Percentiles rank a stretch among this genome's conserved stretches.
phyloP scores from a whole-genome alignment of 148 eudicot genomes.

The Talinum fruticosum region DNA sequence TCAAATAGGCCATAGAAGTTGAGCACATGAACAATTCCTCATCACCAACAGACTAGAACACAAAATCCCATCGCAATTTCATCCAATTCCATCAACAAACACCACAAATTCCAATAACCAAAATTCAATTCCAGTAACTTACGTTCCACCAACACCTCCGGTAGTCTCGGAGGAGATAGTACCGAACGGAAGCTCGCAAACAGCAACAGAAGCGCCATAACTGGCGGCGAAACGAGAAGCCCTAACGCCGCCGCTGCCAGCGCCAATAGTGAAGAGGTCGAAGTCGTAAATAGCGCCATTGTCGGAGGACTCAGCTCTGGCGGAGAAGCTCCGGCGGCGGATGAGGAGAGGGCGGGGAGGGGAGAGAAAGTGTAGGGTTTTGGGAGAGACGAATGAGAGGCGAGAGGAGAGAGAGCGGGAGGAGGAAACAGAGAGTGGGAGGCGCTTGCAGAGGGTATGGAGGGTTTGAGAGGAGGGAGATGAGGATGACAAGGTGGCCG shows the following conservation, averaged over 20 bases:
- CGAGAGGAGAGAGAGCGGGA: slow-evolving; percentile 8
- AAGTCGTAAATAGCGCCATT: slow-evolving; percentile 63
- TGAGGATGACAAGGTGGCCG: slow-evolving; percentile 30
- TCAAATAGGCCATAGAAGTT: neutral
- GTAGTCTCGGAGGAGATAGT: slow-evolving; percentile 67
- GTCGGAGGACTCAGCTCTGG: slow-evolving; percentile 48
- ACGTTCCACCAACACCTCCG: slow-evolving; percentile 98
- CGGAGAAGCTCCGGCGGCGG: slow-evolving; percentile 38
- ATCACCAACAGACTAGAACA: neutral
- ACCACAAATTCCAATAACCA: neutral
- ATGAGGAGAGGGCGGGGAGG: slow-evolving; percentile 17
- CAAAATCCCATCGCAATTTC: neutral
- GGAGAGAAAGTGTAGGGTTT: slow-evolving; percentile 24
- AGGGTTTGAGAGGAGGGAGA: slow-evolving; percentile 20
- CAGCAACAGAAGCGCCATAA: slow-evolving; percentile 84
- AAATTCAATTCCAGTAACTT: slow-evolving; percentile 14
- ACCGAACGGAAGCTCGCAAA: slow-evolving; percentile 85
- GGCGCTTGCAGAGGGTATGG: slow-evolving; percentile 29
- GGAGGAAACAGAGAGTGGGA: slow-evolving; percentile 28
- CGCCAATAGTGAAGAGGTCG: slow-evolving; percentile 91
- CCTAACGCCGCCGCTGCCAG: slow-evolving; percentile 95
- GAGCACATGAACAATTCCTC: neutral
- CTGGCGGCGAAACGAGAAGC: slow-evolving; percentile 86
- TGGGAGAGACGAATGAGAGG: slow-evolving; percentile 4
- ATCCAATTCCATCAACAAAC: neutral